Conservation (phyloP, 2,329 filamentous ascomycete genomes). For the Periconia sp. region DNA sequence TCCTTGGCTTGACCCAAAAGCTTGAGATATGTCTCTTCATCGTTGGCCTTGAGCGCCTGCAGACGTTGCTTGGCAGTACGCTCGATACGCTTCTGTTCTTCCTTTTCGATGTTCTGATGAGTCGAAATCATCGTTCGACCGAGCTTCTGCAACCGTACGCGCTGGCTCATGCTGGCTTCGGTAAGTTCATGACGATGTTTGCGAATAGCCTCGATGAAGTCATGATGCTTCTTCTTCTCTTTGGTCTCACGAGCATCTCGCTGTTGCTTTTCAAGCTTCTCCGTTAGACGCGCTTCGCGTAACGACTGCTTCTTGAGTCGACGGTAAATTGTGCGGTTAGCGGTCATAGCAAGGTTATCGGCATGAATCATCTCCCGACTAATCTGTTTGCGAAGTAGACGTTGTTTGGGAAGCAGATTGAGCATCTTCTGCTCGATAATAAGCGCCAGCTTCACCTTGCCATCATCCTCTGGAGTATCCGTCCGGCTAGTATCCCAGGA, state of each 20-base stretch:
- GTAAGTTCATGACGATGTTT: conserved; percentile 79
- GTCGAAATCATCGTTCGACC: conserved; percentile 86
- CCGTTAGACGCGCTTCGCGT: conserved; percentile 92
- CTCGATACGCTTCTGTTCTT: conserved; percentile 98
- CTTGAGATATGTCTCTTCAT: conserved; percentile 98
- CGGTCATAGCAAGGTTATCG: conserved; percentile 95
- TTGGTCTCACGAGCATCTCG: conserved; percentile 92
- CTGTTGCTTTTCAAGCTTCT: conserved; percentile 99
- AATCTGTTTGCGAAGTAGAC: conserved; percentile 80
- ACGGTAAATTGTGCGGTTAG: conserved; percentile 86
- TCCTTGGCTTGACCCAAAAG: conserved; percentile 98
- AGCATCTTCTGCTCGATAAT: conserved; percentile 96
- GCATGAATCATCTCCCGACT: conserved; percentile 92
- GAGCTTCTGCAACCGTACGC: conserved; percentile 78
- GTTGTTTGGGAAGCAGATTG: conserved; percentile 84
- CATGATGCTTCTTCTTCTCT: conserved; percentile 95
- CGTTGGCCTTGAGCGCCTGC: conserved; percentile 96
- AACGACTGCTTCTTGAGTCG: conserved; percentile 97
- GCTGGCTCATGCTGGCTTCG: conserved; percentile 66
- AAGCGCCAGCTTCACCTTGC: conserved; percentile 79
- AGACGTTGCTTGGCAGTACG: conserved; percentile 99
- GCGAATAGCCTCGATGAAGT: conserved; percentile 86
- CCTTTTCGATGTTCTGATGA: conserved; percentile 96
- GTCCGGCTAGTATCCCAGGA: conserved; percentile 78
- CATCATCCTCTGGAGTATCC: conserved; percentile 71